Percentiles rank a stretch among this genome's conserved stretches.
These are phyloP conservation scores for Dictyostelium intermedium DNA, from an alignment of 78 protist species.

Conservation along the genomic window DNA sequence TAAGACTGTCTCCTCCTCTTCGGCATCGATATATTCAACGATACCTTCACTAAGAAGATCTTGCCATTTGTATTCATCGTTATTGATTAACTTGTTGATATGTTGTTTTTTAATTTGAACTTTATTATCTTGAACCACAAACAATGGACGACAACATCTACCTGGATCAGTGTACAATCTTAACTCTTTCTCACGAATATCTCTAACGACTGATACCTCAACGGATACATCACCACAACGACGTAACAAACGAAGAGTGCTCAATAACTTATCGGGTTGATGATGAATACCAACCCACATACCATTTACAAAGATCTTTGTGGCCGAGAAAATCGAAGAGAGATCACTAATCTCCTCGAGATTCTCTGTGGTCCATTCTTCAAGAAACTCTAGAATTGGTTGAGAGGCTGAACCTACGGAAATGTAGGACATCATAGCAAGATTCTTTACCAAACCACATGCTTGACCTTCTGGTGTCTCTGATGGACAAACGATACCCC, in stretches of 20 bases:
- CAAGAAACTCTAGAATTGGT: conserved; percentile 74
- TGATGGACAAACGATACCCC: conserved; percentile 99
- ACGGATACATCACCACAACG: conserved; percentile 89
- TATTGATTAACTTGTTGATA: conserved; percentile 86
- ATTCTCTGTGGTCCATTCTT: conserved; percentile 49
- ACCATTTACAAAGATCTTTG: conserved; percentile 96
- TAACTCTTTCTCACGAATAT: conserved; percentile 81
- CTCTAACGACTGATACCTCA: conserved; percentile 91
- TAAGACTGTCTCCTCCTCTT: conserved; percentile 94
- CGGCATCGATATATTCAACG: conserved; percentile 98
- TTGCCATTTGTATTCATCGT: conserved; percentile 81
- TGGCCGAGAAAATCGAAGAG: conserved; percentile 2
- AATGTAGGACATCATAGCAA: conserved; percentile 98
- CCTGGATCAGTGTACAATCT: conserved; percentile 98
- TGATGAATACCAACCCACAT: conserved; percentile 95
- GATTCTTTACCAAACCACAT: conserved; percentile 98
- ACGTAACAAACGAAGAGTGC: conserved; percentile 84
- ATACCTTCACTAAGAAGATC: conserved; percentile 88
- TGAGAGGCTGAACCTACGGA: conserved; percentile 93
- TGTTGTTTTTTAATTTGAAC: conserved; percentile 65
- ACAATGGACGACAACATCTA: conserved; percentile 98
- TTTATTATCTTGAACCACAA: conserved; percentile 95
- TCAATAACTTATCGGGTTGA: conserved; percentile 82
- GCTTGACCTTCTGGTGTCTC: conserved; percentile 99
- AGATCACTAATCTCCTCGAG: conserved; percentile 90